A percentile compares a stretch with the other conserved stretches of the same genome.
Evolutionary conservation across 169 alveolate species (phyloP).

Genomic region (Eimeria falciformis): DNA sequence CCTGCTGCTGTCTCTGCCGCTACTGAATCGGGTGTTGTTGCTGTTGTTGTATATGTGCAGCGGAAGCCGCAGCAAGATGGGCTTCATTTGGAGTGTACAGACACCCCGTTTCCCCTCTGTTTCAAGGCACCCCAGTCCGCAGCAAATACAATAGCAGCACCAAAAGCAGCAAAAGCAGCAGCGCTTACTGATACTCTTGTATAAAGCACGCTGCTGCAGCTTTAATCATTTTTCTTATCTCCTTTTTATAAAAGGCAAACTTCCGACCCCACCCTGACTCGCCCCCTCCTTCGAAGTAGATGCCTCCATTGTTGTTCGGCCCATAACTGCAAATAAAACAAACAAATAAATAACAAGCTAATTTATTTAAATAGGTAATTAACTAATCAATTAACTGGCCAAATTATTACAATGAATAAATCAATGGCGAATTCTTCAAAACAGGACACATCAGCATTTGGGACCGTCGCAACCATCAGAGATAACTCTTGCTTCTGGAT

Average conservation of each 20-base stretch:
- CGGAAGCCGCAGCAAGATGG: neutral
- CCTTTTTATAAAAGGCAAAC: conserved; percentile 79
- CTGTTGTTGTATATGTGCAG: too few species aligned
- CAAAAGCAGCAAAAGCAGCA: neutral
- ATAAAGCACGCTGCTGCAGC: conserved; percentile 77
- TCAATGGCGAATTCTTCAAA: too few species aligned
- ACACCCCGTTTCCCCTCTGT: neutral
- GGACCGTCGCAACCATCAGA: too few species aligned
- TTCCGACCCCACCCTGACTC: conserved; percentile 84
- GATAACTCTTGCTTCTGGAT: too few species aligned
- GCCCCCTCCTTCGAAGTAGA: conserved; percentile 83
- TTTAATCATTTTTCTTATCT: conserved; percentile 78
- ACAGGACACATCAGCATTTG: too few species aligned
- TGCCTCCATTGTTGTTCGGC: conserved; percentile 79
- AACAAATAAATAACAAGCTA: neutral
- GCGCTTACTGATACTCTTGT: conserved; percentile 76
- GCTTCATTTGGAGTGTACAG: neutral
- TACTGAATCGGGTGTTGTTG: too few species aligned
- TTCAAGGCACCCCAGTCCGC: neutral
- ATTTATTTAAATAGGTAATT: too few species aligned
- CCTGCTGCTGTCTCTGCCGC: neutral
- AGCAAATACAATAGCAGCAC: conserved; percentile 26
- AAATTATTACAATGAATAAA: too few species aligned
- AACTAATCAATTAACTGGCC: too few species aligned
- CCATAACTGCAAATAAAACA: conserved; percentile 35